These are phyloP conservation scores for Nemania bipapillata DNA, from an alignment of 2,329 filamentous ascomycete species.

Conservation along the genomic window DNA sequence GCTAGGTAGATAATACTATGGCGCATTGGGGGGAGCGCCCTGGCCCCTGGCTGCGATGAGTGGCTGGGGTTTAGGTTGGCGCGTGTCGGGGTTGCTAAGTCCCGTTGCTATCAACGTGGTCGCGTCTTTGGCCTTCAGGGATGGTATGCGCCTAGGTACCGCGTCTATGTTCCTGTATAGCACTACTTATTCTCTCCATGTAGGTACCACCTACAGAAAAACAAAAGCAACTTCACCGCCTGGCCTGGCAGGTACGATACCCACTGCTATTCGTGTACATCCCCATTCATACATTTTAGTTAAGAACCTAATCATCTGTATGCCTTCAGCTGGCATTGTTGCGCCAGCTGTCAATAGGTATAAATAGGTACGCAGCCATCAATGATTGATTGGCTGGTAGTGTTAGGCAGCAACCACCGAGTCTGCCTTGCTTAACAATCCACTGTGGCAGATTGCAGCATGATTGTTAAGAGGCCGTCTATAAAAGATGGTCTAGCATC, in stretches of 20 bases:
- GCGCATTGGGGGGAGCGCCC: slow-evolving; percentile 13
- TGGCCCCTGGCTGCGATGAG: background rate
- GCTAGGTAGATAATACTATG: slow-evolving; percentile 7
- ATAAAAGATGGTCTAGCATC: slow-evolving; percentile 36
- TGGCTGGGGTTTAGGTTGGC: slow-evolving; percentile 8
- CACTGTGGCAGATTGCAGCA: slow-evolving; percentile 14
- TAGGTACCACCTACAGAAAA: no score
- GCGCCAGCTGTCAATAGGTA: no score
- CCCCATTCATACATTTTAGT: no score
- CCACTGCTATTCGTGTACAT: no score
- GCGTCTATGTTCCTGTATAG: background rate
- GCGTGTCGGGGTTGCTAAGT: background rate
- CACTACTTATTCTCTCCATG: background rate
- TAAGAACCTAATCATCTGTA: no score
- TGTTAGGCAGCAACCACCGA: slow-evolving; percentile 42
- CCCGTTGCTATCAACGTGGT: background rate
- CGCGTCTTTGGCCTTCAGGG: slow-evolving; percentile 13
- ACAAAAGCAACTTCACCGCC: no score
- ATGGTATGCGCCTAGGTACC: slow-evolving; percentile 5
- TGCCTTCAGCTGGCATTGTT: background rate
- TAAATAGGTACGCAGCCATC: background rate
- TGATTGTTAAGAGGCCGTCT: slow-evolving; percentile 33
- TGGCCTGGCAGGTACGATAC: no score
- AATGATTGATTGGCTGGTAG: slow-evolving; percentile 25
- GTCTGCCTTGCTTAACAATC: slow-evolving; percentile 51